These are phyloP conservation scores for Eucalyptus caleyi DNA, from an alignment of 345 rosid species.

Conservation along the genomic window DNA sequence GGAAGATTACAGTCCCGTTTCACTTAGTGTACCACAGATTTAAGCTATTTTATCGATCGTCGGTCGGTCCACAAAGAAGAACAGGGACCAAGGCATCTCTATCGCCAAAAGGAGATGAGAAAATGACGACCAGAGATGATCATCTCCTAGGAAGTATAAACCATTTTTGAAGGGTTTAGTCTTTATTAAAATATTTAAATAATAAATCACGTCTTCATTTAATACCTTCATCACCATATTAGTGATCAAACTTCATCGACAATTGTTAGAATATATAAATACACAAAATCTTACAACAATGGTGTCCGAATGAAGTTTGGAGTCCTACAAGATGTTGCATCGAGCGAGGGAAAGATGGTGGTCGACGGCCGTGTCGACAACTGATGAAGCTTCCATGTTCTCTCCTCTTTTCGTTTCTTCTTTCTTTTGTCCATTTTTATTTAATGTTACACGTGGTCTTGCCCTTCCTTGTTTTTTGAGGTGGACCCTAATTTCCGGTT, in stretches of 20 bases:
- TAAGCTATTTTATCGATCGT: not conserved
- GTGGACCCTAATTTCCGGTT: not conserved
- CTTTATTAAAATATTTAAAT: no score
- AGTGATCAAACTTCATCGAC: no score
- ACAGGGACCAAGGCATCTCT: not conserved
- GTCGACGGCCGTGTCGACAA: not conserved
- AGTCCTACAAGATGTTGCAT: not conserved
- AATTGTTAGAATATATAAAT: no score
- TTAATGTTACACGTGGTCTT: conserved; percentile 15
- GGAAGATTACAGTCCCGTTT: not conserved
- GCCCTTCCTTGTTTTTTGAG: not conserved
- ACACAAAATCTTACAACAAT: no score
- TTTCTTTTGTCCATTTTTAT: not conserved
- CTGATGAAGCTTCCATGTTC: not conserved
- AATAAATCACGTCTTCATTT: no score
- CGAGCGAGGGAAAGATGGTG: not conserved
- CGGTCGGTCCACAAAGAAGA: not conserved
- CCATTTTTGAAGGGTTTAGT: no score
- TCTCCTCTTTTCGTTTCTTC: not conserved
- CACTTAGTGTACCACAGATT: not conserved
- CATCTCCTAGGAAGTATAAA: not conserved
- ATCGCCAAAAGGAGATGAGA: not conserved
- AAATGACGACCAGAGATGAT: not conserved
- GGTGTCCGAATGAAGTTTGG: not conserved
- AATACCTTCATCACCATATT: fast-evolving